These are phyloP conservation scores for Rhodotorula sp. DNA, from an alignment of 1,284 basidiomycete species.

Conservation along the genomic window DNA sequence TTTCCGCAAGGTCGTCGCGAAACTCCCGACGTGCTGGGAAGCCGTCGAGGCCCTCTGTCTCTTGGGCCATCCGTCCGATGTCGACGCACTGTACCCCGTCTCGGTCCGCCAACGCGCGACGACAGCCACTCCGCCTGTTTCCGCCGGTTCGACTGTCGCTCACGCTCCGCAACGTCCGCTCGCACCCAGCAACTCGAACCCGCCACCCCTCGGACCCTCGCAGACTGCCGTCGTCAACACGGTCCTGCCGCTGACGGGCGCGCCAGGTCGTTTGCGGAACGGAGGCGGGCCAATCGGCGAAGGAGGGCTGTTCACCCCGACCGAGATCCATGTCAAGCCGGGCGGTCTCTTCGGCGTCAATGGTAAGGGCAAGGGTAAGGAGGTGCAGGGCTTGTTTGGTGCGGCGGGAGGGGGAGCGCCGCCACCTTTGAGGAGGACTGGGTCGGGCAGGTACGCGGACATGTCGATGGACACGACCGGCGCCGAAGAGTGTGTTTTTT, in stretches of 20 bases:
- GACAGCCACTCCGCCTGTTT: not conserved
- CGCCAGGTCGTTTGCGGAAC: not conserved
- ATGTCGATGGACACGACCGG: constrained; percentile 7
- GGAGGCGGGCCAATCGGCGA: not conserved
- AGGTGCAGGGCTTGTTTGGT: constrained; percentile 8
- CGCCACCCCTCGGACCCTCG: constrained; percentile 24
- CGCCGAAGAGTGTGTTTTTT: constrained; percentile 17
- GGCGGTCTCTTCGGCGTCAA: not conserved
- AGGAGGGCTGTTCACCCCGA: constrained; percentile 29
- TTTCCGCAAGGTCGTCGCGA: constrained; percentile 67
- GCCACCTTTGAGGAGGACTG: constrained; percentile 12
- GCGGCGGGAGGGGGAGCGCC: not conserved
- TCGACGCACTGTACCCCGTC: constrained; percentile 24
- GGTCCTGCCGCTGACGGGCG: not conserved
- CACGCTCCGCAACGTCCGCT: constrained; percentile 31
- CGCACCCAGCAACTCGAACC: not conserved
- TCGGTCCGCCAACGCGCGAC: not conserved
- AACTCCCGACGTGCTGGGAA: constrained; percentile 86
- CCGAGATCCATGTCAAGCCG: constrained; percentile 10
- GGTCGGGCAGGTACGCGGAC: constrained; percentile 4
- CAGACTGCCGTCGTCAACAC: constrained; percentile 32
- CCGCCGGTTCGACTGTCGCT: constrained; percentile 13
- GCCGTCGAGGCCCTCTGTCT: constrained; percentile 85
- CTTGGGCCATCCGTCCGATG: constrained; percentile 59
- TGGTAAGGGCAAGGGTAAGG: constrained; percentile 8